These are phyloP conservation scores for Lactifluus hygrophoroides DNA, from an alignment of 768 basidiomycete species.

Conservation along the genomic window DNA sequence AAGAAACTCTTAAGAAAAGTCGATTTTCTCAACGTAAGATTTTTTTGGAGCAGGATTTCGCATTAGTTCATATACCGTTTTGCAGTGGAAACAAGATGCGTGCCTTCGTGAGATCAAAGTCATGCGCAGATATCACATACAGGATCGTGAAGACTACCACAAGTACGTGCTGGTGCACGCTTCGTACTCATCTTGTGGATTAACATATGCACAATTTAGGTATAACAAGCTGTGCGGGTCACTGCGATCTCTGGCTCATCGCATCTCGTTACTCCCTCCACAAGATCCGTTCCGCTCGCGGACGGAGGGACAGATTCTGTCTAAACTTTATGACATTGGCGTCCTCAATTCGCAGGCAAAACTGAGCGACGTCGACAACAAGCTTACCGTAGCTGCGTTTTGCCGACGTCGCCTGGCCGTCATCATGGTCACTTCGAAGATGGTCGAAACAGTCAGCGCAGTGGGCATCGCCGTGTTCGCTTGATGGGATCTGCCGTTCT, in stretches of 20 bases:
- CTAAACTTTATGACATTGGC: slow-evolving; percentile 97
- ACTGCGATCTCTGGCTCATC: slow-evolving; percentile 77
- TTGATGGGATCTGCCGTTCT: not conserved
- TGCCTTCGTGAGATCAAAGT: slow-evolving; percentile 86
- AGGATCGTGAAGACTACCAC: slow-evolving; percentile 90
- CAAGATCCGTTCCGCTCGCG: slow-evolving; percentile 81
- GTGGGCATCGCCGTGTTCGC: slow-evolving; percentile 32
- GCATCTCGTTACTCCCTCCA: slow-evolving; percentile 76
- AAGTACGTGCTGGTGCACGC: slow-evolving; percentile 40
- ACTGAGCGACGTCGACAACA: slow-evolving; percentile 88
- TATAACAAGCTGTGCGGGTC: slow-evolving; percentile 96
- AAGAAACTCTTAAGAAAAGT: slow-evolving; percentile 93
- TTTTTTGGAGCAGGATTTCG: not conserved
- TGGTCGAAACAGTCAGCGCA: slow-evolving; percentile 92
- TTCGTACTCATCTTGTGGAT: not conserved
- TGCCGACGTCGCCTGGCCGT: slow-evolving; percentile 89
- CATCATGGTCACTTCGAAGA: slow-evolving; percentile 84
- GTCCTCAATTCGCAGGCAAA: slow-evolving; percentile 81
- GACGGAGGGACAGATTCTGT: slow-evolving; percentile 81
- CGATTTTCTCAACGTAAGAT: slow-evolving; percentile 80
- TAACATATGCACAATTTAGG: slow-evolving; percentile 27
- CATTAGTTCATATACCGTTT: not conserved
- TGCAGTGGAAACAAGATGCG: slow-evolving; percentile 94
- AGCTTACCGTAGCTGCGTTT: slow-evolving; percentile 91
- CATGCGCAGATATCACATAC: slow-evolving; percentile 92